These are phyloP conservation scores for Globisporangium echinulatum DNA, from an alignment of 352 stramenopile species.

Conservation along the genomic window DNA sequence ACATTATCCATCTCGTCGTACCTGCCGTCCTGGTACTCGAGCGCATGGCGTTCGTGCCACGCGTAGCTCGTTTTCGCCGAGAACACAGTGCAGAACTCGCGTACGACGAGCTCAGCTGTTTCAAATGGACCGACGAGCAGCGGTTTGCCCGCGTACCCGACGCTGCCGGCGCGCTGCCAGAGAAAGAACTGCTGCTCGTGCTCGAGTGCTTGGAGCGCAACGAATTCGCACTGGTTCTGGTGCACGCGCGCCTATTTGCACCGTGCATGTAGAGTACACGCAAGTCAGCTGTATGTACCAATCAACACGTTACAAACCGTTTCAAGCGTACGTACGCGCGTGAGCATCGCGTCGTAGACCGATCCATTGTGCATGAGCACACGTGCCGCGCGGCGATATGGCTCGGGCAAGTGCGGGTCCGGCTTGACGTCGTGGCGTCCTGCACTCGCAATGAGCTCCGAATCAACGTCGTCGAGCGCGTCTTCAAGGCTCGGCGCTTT, in stretches of 20 bases:
- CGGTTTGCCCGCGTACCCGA: conserved; percentile 41
- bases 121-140: conserved; percentile 36
- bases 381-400: conserved; percentile 28
- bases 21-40: conserved; percentile 44
- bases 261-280: neutral
- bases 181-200: conserved; percentile 42
- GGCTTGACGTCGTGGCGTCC: conserved; percentile 30
- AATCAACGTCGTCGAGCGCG: conserved; percentile 13
- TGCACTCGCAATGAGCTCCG: neutral
- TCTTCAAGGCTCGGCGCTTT: conserved; percentile 34
- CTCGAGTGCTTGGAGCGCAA: conserved; percentile 51
- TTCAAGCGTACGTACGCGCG: conserved; percentile 20
- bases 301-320: neutral
- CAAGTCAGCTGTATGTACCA: neutral
- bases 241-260: conserved; percentile 38
- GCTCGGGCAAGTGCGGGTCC: conserved; percentile 41
- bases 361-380: conserved; percentile 33
- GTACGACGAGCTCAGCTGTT: conserved; percentile 25
- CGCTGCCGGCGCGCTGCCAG: conserved; percentile 37
- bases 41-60: conserved; percentile 48
- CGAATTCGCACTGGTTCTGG: conserved; percentile 61
- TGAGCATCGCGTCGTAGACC: conserved; percentile 61
- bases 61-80: conserved; percentile 38
- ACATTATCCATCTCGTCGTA: neutral
- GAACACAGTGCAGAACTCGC: conserved; percentile 46